These are phyloP conservation scores for Trypanosoma brucei DNA, from an alignment of 208 protist species.

Conservation along the genomic window DNA sequence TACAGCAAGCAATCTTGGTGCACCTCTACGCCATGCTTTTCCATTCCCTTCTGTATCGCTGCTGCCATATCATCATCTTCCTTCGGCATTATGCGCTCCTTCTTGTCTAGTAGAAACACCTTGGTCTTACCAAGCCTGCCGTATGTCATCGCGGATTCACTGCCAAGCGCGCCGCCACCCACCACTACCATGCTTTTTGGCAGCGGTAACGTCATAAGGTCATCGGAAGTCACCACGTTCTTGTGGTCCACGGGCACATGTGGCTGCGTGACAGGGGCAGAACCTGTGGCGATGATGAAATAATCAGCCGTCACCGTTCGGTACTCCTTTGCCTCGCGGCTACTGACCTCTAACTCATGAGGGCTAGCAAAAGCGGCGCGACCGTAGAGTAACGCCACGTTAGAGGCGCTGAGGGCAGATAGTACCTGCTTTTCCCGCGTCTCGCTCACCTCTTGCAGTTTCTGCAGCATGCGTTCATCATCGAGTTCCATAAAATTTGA, in stretches of 20 bases:
- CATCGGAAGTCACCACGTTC: slow-evolving; percentile 62
- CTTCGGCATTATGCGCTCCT: slow-evolving; percentile 47
- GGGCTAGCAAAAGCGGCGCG: slow-evolving; percentile 52
- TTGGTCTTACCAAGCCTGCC: slow-evolving; percentile 62
- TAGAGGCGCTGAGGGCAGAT: slow-evolving; percentile 33
- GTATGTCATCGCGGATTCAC: slow-evolving; percentile 76
- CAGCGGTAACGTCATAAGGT: slow-evolving; percentile 63
- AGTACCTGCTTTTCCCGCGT: slow-evolving; percentile 50
- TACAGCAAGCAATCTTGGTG: slow-evolving; percentile 76
- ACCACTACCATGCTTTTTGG: slow-evolving; percentile 73
- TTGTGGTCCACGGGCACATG: slow-evolving; percentile 44
- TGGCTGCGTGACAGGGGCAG: slow-evolving; percentile 47
- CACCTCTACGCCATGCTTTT: slow-evolving; percentile 39
- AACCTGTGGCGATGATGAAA: slow-evolving; percentile 78
- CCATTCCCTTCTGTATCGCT: slow-evolving; percentile 40
- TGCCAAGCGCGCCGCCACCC: slow-evolving; percentile 66
- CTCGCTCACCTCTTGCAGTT: slow-evolving; percentile 34
- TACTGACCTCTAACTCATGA: slow-evolving; percentile 47
- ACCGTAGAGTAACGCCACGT: slow-evolving; percentile 52
- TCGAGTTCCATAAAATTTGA: slow-evolving; percentile 42
- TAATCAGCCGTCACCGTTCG: slow-evolving; percentile 64
- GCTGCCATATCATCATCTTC: slow-evolving; percentile 68
- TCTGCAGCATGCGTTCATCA: slow-evolving; percentile 48
- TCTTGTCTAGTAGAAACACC: slow-evolving; percentile 70
- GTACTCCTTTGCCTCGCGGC: slow-evolving; percentile 42